Evolutionary conservation across 805 yeast genomes (phyloP).

Genomic region (Metschnikowia bowlesiae): DNA sequence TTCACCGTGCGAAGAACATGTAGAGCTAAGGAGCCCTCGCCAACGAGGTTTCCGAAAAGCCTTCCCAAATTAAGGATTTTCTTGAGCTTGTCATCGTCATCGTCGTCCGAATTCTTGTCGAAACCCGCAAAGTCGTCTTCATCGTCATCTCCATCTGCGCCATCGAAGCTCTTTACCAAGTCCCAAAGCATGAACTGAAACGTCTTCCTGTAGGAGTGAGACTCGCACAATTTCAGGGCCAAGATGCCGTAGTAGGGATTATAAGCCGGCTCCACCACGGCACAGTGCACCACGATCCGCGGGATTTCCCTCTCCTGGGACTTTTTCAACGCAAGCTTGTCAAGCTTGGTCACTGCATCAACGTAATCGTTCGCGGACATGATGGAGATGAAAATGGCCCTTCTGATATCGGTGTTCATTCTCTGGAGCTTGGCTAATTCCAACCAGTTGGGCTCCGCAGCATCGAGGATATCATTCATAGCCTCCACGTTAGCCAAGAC

Average conservation of each 20-base stretch:
- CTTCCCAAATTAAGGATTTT: conserved; percentile 70
- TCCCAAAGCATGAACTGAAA: conserved; percentile 93
- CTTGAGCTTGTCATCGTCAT: conserved; percentile 53
- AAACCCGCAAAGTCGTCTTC: conserved; percentile 40
- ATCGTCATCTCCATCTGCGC: conserved; percentile 33
- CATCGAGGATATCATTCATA: conserved; percentile 59
- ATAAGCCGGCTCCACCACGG: conserved; percentile 73
- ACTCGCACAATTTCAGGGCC: conserved; percentile 70
- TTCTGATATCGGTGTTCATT: conserved; percentile 92
- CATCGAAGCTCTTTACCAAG: conserved; percentile 63
- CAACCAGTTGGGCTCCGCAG: conserved; percentile 81
- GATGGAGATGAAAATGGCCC: conserved; percentile 88
- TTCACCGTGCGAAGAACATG: conserved; percentile 71
- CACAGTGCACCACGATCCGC: conserved; percentile 78
- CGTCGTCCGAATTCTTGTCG: conserved; percentile 25
- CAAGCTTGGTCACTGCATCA: conserved; percentile 80
- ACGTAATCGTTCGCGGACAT: conserved; percentile 93
- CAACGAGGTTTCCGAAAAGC: conserved; percentile 71
- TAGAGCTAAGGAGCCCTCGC: conserved; percentile 68
- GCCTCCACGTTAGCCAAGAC: conserved; percentile 37
- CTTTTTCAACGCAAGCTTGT: conserved; percentile 71
- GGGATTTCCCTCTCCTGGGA: conserved; percentile 87
- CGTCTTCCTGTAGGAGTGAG: conserved; percentile 71
- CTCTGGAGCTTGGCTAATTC: conserved; percentile 81
- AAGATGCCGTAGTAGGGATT: conserved; percentile 87